These are phyloP conservation scores for Withania somnifera DNA, from an alignment of 305 asterid species.

Conservation along the genomic window DNA sequence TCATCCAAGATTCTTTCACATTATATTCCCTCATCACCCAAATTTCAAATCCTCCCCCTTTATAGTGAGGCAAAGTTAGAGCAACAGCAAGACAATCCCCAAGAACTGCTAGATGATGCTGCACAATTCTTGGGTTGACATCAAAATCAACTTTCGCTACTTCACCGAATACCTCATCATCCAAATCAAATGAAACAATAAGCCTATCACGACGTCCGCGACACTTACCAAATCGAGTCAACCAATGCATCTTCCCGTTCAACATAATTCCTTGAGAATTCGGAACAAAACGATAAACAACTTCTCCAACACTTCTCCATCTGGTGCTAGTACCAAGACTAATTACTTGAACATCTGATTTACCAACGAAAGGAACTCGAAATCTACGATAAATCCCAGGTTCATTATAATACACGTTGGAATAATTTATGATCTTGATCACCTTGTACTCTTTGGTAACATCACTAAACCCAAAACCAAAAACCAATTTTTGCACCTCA, in stretches of 20 bases:
- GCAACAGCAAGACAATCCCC: slow-evolving; percentile 5
- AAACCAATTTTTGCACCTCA: slow-evolving; percentile 5
- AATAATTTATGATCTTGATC: slow-evolving; percentile 18
- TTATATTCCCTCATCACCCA: slow-evolving; percentile 35
- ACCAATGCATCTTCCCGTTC: slow-evolving; percentile 44
- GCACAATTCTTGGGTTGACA: background rate
- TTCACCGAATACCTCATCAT: slow-evolving; percentile 19
- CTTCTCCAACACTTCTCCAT: slow-evolving; percentile 30
- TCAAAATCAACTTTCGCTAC: slow-evolving; percentile 1
- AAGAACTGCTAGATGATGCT: slow-evolving; percentile 13
- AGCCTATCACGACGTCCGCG: background rate
- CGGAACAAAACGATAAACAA: slow-evolving; percentile 14
- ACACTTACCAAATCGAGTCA: slow-evolving; percentile 2
- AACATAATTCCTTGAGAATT: slow-evolving; percentile 15
- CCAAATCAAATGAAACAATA: slow-evolving; percentile 28
- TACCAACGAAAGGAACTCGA: background rate
- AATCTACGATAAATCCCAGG: background rate
- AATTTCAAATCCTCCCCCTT: background rate
- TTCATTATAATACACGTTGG: background rate
- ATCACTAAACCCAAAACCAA: slow-evolving; percentile 35
- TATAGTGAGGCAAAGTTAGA: background rate
- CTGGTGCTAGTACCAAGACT: slow-evolving; percentile 8
- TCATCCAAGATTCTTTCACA: slow-evolving; percentile 28
- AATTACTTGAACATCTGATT: slow-evolving; percentile 26
- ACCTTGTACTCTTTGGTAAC: slow-evolving; percentile 27